Base-by-base conservation (phyloP, 2,329 filamentous ascomycete genomes). In the Fusarium luffae region DNA sequence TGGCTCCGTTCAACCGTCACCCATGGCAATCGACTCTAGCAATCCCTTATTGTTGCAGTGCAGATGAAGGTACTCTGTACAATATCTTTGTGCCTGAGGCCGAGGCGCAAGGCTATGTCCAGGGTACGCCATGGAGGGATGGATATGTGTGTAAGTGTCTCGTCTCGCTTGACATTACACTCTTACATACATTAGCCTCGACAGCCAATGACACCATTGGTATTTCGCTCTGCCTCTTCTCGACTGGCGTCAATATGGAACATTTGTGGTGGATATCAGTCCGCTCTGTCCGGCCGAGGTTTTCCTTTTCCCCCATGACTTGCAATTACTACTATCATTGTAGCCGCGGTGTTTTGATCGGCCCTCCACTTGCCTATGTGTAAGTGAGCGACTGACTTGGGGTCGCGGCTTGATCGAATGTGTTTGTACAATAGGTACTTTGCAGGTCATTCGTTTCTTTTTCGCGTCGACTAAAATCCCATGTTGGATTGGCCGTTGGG, bases 1-100 rank as follows among this genome's bases (percentile, higher is more conserved):
- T 28, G 55, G 58, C 63, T 64, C 72, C 66, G 59, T 63, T 65
- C 32, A 51, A 21, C 63, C 63, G 67, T 75, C 70, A 60, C 72
- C 70, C 67, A 74, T 74, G 70, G 59, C 73, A 75, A 74, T 74
- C 50, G 54, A 66, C 43, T 40, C 27, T 55, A 18, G 41, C 7
- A 41, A 51, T 52, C 49, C 32, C 34, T 42, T 52, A 18, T 21
- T 52, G 18, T 42, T 27, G 23, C 23, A 52, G 27, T 25, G 32
- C 32, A 51, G 18, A 18, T 11, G 18, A 37, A 37, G 34, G 34
- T 37, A 37, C 34, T 37, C 18, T n/a, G 34, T 37, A 37, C 34
- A n/a, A 19, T 32, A 42, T 32, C 23, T 50, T 21, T 59, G 40
- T 65, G 61, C 61, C 71, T 67, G 52, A 72, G 59, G 59, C 63